Evolutionary conservation across 192 early-diverging fungal species (phyloP), one percentile per base, ranked within the genome.

Genomic region (Coemansia sp.): DNA sequence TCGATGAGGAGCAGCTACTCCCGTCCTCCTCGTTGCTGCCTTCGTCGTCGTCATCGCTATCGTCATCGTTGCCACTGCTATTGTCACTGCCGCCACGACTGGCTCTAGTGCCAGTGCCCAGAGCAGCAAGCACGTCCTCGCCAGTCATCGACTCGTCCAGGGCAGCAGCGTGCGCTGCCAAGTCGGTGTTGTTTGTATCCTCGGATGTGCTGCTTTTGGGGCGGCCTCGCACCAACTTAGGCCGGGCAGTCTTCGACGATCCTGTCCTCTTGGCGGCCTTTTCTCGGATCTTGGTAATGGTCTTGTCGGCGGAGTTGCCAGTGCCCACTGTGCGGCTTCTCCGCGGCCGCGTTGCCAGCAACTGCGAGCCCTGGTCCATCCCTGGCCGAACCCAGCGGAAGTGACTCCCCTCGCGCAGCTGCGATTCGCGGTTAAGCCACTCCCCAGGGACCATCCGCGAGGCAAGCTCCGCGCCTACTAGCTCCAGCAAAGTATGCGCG

Each of bases 341-440:
- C 36, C 74, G 61, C 1, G 79, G 79, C 6, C 79, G 79, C 4
- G 79, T 54, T 2, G 79, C 79, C 45, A 82, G 64, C 49, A 82
- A 47, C 29, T 67, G 64, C 62, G 79, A 82, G 10, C 70, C 79
- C 38, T 75, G 79, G 19, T 66, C 37, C 73, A 82, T 69, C 2
- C 79, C 79, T 2, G 79, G 79, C 20, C 79, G 65, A 17, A 82
- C 62, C 79, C 79, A 82, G 43, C 74, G 70, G 42, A 76, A 82
- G 65, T 82, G 79, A 36, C 70, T 68, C 4, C 79, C 79, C 43
- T 82, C 79, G 25, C 79, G 73, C 40, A 82, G 29, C 64, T 76
- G 79, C 35, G 39, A 65, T 60, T 82, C 79, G 25, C 79, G 73
- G n/a, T 82, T 82, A n/a, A 63, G 45, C 79, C 79, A 82, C 51